These are phyloP conservation scores for Wickerhamomyces ciferrii DNA, from an alignment of 805 yeast genomes.

Conservation along the genomic window DNA sequence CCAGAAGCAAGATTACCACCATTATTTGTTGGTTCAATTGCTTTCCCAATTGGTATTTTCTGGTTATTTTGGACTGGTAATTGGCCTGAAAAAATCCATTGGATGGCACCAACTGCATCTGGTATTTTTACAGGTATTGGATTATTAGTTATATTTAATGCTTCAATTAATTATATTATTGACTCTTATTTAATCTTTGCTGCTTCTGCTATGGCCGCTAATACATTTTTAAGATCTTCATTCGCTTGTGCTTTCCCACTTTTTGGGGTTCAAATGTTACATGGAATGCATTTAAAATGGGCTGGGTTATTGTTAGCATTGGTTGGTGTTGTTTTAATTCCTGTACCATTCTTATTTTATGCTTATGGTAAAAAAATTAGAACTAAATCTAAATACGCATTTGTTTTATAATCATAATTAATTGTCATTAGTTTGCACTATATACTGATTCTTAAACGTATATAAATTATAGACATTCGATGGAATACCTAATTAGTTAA, in stretches of 20 bases:
- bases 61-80: conserved; percentile 90
- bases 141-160: conserved; percentile 58
- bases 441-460: too few species aligned
- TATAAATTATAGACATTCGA: too few species aligned
- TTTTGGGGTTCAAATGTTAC: conserved; percentile 68
- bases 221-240: conserved; percentile 61
- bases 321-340: conserved; percentile 48
- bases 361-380: conserved; percentile 46
- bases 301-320: conserved; percentile 71
- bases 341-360: conserved; percentile 53
- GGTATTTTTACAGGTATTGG: conserved; percentile 67
- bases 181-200: conserved; percentile 68
- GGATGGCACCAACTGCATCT: conserved; percentile 72
- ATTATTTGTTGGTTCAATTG: conserved; percentile 64
- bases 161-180: conserved; percentile 65
- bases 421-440: too few species aligned
- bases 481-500: too few species aligned
- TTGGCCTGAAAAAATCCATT: conserved; percentile 63
- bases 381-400: conserved; percentile 53
- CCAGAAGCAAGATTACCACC: conserved; percentile 82
- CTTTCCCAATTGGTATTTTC: conserved; percentile 73
- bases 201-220: conserved; percentile 75
- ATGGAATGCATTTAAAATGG: conserved; percentile 66
- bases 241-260: conserved; percentile 71
- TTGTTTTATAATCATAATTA: conserved; percentile 19